Base-by-base conservation (phyloP, 257 asterid species). In the Forsythia suspensa region DNA sequence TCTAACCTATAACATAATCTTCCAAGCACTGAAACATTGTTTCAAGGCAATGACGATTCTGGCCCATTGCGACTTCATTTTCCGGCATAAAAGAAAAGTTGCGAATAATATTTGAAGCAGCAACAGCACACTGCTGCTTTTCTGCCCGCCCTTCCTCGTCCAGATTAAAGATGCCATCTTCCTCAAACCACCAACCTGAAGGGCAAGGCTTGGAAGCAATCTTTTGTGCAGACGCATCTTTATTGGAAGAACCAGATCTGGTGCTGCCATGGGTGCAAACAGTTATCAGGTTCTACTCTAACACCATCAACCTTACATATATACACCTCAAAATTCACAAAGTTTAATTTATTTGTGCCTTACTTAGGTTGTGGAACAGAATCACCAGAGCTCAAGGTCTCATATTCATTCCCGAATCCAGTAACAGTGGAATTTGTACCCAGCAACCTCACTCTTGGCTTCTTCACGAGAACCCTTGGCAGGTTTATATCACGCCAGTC, bases 11-110 rank as follows among this genome's bases (percentile, higher is more conserved):
- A 82, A 90, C 89, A 75, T 91, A 90, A 86, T 96, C 98, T 83
- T 91, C 97, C 84, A 96, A 76, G 86, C 97, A 91, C 85, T 92
- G 97, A 84, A 96, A 92, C 86, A 94, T 81, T 3, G 97, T 96
- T 84, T 96, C 99, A 70, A 96, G 87, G 76, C 97, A 94, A 79
- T 94, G 98, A 39, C 99, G 97, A 83, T 85, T 89, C 88, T 91
- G 99, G 51, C 97, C 97, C 99, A 96, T 94, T 1, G 95, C 91
- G 71, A 90, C 88, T 88, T 94, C 99, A 81, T 96, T 96, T 77
- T 96, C 98, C 48, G 99, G 91, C 99, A 96, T 96, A 81, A 96
- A 96, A 46, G 99, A 96, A 69, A 96, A 94, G 91, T 96, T 96
- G 70, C 99, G 90, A 39, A 96, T 80, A 79, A 92, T 87, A 77